Base-by-base conservation (phyloP, 495 filamentous ascomycete species). In the Aspergillus avenaceus region DNA sequence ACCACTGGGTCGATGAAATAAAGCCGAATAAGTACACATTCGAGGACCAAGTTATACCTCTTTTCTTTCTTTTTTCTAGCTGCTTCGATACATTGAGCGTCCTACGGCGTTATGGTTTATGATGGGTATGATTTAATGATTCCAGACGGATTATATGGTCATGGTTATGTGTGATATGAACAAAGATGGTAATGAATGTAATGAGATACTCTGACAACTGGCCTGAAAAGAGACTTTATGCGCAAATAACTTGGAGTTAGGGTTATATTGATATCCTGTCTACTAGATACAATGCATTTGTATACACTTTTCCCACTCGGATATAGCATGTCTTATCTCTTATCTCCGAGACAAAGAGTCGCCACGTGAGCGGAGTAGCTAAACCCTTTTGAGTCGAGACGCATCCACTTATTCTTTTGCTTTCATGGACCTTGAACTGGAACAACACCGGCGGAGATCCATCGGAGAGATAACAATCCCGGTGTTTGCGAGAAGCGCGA, bases 1-100 rank as follows among this genome's bases (percentile, higher is more conserved):
- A 71, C 64, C 32, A 71, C 72, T 0, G 61, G 60, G 18, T 53
- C 50, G 28, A 69, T 67, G 64, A 65, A 59, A 55, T 67, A 41
- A 31, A 21, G 8, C 1, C 19, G n/a, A 9, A 25, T 14, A 29
- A 4, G n/a, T n/a, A n/a, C n/a, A n/a, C n/a, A n/a, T n/a, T n/a
- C n/a, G n/a, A n/a, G n/a, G n/a, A n/a, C n/a, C n/a, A n/a, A n/a
- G n/a, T n/a, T n/a, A n/a, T n/a, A n/a, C n/a, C n/a, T n/a, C n/a
- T n/a, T n/a, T n/a, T n/a, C n/a, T n/a, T n/a, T n/a, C n/a, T n/a
- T n/a, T n/a, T n/a, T n/a, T n/a, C n/a, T n/a, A n/a, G n/a, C n/a
- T n/a, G n/a, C n/a, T n/a, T n/a, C n/a, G n/a, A n/a, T n/a, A n/a
- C n/a, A n/a, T n/a, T n/a, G n/a, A n/a, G n/a, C n/a, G n/a, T n/a